Conservation (phyloP, 2,329 filamentous ascomycete species). For the Fusarium verrucosum region DNA sequence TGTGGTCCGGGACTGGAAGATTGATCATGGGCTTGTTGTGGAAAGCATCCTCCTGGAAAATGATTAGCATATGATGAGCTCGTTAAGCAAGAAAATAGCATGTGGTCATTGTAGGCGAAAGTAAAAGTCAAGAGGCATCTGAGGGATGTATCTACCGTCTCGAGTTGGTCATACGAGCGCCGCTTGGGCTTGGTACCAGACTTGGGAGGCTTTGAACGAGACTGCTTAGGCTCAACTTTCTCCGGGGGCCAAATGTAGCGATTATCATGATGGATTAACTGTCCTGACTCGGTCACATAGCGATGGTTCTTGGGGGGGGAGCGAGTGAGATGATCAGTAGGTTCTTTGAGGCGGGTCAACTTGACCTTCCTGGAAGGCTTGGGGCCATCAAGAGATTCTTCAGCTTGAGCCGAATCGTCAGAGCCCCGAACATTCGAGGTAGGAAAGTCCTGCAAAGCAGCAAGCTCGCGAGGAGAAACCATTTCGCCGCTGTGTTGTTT, state of each 20-base stretch:
- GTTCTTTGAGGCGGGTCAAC: slow-evolving; percentile 15
- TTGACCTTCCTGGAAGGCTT: slow-evolving; percentile 9
- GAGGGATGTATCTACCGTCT: slow-evolving; percentile 28
- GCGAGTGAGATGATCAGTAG: slow-evolving; percentile 19
- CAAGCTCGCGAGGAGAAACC: neutral
- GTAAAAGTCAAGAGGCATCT: neutral
- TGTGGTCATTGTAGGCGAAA: neutral
- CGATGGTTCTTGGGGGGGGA: slow-evolving; percentile 13
- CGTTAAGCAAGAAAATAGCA: neutral
- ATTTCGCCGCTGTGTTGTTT: slow-evolving; percentile 8
- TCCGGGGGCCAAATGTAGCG: slow-evolving; percentile 23
- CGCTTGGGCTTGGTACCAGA: slow-evolving; percentile 20
- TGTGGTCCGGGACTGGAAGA: slow-evolving; percentile 83
- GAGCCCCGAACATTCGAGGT: slow-evolving; percentile 13
- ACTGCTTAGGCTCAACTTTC: slow-evolving; percentile 9
- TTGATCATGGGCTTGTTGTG: slow-evolving; percentile 85
- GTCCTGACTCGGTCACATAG: slow-evolving; percentile 25
- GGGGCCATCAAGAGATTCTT: neutral
- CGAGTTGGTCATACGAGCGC: slow-evolving; percentile 7
- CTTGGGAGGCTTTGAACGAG: slow-evolving; percentile 13
- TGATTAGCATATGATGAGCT: slow-evolving; percentile 27
- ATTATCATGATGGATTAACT: slow-evolving; percentile 1
- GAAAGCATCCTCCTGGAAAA: slow-evolving; percentile 83
- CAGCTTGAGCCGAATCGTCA: slow-evolving; percentile 1
- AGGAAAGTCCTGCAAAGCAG: slow-evolving; percentile 10